phyloP scores from a whole-genome alignment of 2,329 filamentous ascomycete genomes.

The Aureobasidium sp. region DNA sequence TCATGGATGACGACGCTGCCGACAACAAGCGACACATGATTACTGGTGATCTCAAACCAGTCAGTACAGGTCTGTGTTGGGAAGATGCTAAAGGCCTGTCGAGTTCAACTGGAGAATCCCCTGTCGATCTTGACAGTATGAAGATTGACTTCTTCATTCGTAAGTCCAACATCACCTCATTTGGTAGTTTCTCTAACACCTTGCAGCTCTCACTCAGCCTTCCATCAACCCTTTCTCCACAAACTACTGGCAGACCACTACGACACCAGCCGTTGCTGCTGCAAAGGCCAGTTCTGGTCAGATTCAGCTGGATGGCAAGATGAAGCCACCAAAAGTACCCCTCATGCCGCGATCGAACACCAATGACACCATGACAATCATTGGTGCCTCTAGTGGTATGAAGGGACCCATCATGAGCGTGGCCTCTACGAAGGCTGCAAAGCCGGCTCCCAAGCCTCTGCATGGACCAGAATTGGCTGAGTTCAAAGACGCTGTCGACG shows the following conservation, averaged over 20 bases:
- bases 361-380: conserved; percentile 18
- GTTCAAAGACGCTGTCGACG: conserved; percentile 62
- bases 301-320: conserved; percentile 19
- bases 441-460: conserved; percentile 38
- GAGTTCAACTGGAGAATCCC: background rate
- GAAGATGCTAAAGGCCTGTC: conserved; percentile 43
- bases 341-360: conserved; percentile 31
- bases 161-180: background rate
- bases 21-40: conserved; percentile 48
- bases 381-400: conserved; percentile 23
- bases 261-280: background rate
- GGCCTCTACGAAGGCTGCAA: conserved; percentile 26
- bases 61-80: conserved; percentile 76
- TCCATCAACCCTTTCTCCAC: conserved; percentile 81
- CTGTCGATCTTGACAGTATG: conserved; percentile 40
- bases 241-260: conserved; percentile 57
- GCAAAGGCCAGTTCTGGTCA: conserved; percentile 9
- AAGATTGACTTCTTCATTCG: conserved; percentile 47
- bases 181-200: background rate
- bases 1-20: conserved; percentile 65
- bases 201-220: conserved; percentile 32
- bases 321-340: conserved; percentile 35
- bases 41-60: conserved; percentile 62
- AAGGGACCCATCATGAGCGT: conserved; percentile 27
- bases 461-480: conserved; percentile 52